Evolutionary conservation across 352 stramenopile genomes (phyloP).

Genomic region (Phytophthora tubulina): DNA sequence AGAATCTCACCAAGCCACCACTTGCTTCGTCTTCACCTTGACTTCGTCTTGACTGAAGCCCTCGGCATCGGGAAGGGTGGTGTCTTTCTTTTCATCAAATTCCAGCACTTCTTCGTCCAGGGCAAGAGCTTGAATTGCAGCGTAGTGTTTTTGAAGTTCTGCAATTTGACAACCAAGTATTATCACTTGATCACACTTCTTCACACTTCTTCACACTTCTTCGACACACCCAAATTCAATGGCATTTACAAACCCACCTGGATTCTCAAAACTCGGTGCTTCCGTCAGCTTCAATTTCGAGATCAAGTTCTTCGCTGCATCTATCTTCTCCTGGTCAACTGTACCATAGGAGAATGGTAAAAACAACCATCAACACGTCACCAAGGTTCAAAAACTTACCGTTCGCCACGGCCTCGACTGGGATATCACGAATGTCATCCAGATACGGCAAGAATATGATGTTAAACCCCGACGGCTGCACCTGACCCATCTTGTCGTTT

Average conservation of each 20-base stretch:
- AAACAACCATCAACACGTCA: constrained; percentile 4
- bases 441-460: constrained; percentile 84
- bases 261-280: constrained; percentile 86
- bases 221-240: neutral
- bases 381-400: constrained; percentile 35
- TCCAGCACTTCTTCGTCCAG: constrained; percentile 76
- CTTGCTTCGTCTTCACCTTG: constrained; percentile 43
- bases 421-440: constrained; percentile 83
- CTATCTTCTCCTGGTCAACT: constrained; percentile 67
- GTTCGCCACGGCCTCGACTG: constrained; percentile 48
- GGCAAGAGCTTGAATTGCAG: constrained; percentile 80
- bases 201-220: too few relatives aligned
- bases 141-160: constrained; percentile 91
- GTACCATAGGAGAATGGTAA: constrained; percentile 1
- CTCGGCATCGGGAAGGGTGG: constrained; percentile 75
- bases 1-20: neutral
- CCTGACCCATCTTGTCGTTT: constrained; percentile 79
- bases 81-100: constrained; percentile 84
- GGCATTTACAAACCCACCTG: constrained; percentile 44
- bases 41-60: constrained; percentile 77
- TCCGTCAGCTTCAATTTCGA: constrained; percentile 75
- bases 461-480: constrained; percentile 81
- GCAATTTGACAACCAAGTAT: neutral
- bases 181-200: constrained; percentile 3
- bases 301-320: constrained; percentile 75